A percentile compares a stretch with the other conserved stretches of the same genome.
phyloP scores from a whole-genome alignment of 345 rosid genomes.

The Crucihimalaya himalaica region DNA sequence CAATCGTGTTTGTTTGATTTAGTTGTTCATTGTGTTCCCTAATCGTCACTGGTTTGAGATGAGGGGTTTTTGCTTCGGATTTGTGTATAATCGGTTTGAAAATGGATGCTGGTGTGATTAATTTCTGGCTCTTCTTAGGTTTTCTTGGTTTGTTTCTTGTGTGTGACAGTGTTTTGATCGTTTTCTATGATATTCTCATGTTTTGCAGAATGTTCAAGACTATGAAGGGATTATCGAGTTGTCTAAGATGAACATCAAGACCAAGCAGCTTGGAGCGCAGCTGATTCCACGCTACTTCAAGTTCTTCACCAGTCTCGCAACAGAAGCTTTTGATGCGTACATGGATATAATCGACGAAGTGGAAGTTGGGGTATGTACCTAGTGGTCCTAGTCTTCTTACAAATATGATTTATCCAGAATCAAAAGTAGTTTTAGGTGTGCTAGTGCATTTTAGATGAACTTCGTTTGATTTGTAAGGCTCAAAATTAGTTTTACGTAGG shows the following conservation, averaged over 20 bases:
- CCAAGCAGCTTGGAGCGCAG: conserved; percentile 91
- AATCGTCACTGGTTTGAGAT: background rate
- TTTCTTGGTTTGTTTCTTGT: background rate
- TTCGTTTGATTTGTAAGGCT: background rate
- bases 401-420: background rate
- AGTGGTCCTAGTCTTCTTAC: background rate
- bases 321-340: conserved; percentile 63
- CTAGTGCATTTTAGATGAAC: background rate
- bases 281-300: conserved; percentile 89
- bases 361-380: conserved; percentile 66
- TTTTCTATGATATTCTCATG: background rate
- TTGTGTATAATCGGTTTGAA: background rate
- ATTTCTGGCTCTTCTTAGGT: background rate
- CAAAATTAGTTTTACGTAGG: background rate
- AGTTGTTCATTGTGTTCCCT: background rate
- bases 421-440: background rate
- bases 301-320: conserved; percentile 72
- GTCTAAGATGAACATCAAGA: conserved; percentile 64
- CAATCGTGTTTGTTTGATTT: background rate
- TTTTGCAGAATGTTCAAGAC: conserved; percentile 67
- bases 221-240: conserved; percentile 78
- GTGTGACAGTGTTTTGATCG: background rate
- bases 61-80: background rate
- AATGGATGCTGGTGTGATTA: background rate
- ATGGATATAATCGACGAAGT: conserved; percentile 82